A percentile compares a stretch with the other conserved stretches of the same genome.
These are phyloP conservation scores for Venturiaceae sp. DNA, from an alignment of 2,329 filamentous ascomycete genomes.

Conservation along the genomic window DNA sequence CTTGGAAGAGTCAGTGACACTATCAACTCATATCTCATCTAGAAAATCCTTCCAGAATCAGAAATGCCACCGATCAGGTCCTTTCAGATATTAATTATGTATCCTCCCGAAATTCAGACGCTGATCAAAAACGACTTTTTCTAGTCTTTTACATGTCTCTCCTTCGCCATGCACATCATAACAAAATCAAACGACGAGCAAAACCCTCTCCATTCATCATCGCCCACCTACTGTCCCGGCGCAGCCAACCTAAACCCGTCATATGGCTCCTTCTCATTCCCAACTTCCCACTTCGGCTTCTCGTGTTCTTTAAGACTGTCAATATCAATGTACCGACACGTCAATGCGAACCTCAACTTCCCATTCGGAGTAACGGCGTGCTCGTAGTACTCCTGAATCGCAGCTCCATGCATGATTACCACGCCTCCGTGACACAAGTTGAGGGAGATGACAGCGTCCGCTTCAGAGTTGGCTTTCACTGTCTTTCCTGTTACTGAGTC, in stretches of 20 bases:
- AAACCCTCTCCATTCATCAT: neutral
- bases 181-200: neutral
- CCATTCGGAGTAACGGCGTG: constrained; percentile 44
- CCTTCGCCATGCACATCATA: too few relatives aligned
- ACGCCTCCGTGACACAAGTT: constrained; percentile 54
- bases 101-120: too few relatives aligned
- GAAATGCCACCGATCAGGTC: too few relatives aligned
- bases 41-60: too few relatives aligned
- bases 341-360: constrained; percentile 46
- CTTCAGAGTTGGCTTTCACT: neutral
- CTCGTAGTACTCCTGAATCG: constrained; percentile 52
- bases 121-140: too few relatives aligned
- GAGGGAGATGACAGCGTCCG: constrained; percentile 28
- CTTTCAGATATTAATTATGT: too few relatives aligned
- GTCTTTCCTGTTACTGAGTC: neutral
- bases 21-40: too few relatives aligned
- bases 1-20: too few relatives aligned
- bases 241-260: neutral
- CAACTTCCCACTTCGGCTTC: neutral
- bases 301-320: neutral
- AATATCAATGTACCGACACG: constrained; percentile 38
- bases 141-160: too few relatives aligned
- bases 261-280: neutral
- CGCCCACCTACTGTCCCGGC: neutral
- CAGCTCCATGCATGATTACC: constrained; percentile 51